Base-by-base conservation (phyloP, 1,284 basidiomycete species). In the Athelia psychrophila region DNA sequence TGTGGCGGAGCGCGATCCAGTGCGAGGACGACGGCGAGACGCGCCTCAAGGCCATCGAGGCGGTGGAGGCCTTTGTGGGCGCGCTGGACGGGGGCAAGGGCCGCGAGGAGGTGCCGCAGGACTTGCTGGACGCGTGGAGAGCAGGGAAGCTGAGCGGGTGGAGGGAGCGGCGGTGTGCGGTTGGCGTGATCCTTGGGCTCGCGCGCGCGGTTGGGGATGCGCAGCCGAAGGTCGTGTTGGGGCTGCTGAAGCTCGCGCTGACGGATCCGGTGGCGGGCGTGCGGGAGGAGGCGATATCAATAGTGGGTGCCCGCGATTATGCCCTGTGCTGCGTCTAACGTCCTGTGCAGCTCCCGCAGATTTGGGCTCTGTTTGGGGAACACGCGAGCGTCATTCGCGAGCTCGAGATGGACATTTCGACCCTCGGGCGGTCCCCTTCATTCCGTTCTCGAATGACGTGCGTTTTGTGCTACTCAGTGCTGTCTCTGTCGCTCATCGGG, bases 211-310 rank as follows among this genome's bases (percentile, higher is more conserved):
- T 12, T 65, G 65, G 59, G 71, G 64, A 51, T 64, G 58, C 47
- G 64, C 65, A 25, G 63, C 60, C 48, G 63, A 65, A 52, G 64
- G 56, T 44, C 56, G 67, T 73, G 48, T 67, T 63, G 50, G 60
- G 64, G 49, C 72, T 91, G 52, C 73, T 94, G 60, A 72, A 76
- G 56, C 75, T 76, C 51, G 90, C 87, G 1, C 72, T 98, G 35
- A 79, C 85, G 54, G 95, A 98, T 64, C 72, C 75, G 16, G 91
- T 94, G 53, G 88, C 92, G 30, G 86, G 90, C 24, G 92, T 98
- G 5, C 77, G 95, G 49, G 89, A 93, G 59, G 84, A 84, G 19
- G 91, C 88, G 2, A 80, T 93, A 20, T 63, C 67, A 22, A 72
- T 75, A 53, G 89, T 92, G 60, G 69, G 87, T 79, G n/a, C 54